A percentile compares a stretch with the other conserved stretches of the same genome.
These are phyloP conservation scores for Chalara sp. DNA, from an alignment of 2,329 filamentous ascomycete species.

Conservation along the genomic window DNA sequence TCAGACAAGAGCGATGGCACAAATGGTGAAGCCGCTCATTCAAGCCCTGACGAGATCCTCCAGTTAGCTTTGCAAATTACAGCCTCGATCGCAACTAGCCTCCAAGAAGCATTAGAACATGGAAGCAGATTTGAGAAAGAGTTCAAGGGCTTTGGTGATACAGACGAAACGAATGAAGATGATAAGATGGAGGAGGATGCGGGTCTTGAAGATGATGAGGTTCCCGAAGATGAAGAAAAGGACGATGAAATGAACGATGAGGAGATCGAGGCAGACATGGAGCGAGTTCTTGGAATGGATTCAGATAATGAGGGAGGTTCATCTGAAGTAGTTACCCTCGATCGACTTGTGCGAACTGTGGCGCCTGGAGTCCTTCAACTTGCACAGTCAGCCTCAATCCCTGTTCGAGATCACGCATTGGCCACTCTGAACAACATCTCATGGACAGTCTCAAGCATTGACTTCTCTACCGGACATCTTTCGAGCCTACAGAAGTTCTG, in stretches of 20 bases:
- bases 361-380: constrained; percentile 22
- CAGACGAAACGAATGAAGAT: neutral
- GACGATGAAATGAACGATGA: constrained; percentile 32
- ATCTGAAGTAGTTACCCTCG: constrained; percentile 21
- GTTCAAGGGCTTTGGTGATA: constrained; percentile 32
- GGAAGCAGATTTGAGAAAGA: constrained; percentile 33
- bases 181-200: constrained; percentile 7
- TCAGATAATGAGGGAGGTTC: constrained; percentile 32
- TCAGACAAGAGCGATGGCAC: constrained; percentile 7
- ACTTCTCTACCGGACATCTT: constrained; percentile 49
- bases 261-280: constrained; percentile 58
- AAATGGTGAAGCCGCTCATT: constrained; percentile 15
- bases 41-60: constrained; percentile 23
- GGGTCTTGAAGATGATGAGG: constrained; percentile 28
- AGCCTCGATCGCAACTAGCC: constrained; percentile 55
- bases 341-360: constrained; percentile 22
- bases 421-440: constrained; percentile 60
- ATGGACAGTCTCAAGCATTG: constrained; percentile 57
- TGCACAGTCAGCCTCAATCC: constrained; percentile 27
- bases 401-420: constrained; percentile 47
- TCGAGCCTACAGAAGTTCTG: constrained; percentile 44
- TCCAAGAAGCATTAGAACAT: constrained; percentile 45
- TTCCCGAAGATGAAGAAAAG: constrained; percentile 33
- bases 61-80: constrained; percentile 53
- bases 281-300: constrained; percentile 47